Evolutionary conservation across 208 protist genomes (phyloP).

Genomic region (Wallacemonas sp.): DNA sequence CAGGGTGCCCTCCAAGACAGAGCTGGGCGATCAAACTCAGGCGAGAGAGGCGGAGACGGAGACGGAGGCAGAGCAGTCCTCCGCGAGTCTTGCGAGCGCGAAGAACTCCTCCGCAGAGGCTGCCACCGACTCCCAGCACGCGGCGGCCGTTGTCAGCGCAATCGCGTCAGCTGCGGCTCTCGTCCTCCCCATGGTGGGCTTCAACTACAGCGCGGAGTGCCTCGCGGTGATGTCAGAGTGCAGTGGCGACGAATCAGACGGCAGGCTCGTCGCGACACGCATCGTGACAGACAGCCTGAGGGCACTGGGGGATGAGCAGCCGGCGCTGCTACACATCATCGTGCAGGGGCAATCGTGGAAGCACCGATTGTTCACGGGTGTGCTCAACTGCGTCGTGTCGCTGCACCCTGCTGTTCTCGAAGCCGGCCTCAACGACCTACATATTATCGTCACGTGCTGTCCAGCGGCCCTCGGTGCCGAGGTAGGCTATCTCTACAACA

Average conservation of each 20-base stretch:
- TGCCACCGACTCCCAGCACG: neutral
- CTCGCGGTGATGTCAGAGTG: slow-evolving; percentile 55
- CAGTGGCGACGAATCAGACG: slow-evolving; percentile 73
- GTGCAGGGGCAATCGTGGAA: slow-evolving; percentile 41
- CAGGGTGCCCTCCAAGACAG: neutral
- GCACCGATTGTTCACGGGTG: slow-evolving; percentile 76
- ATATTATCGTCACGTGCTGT: slow-evolving; percentile 70
- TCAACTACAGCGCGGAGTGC: slow-evolving; percentile 71
- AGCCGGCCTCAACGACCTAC: slow-evolving; percentile 85
- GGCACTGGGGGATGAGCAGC: slow-evolving; percentile 25
- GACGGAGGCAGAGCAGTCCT: too few relatives aligned
- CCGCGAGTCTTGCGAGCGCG: too few relatives aligned
- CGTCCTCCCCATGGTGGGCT: slow-evolving; percentile 35
- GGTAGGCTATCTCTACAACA: slow-evolving; percentile 92
- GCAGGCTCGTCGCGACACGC: slow-evolving; percentile 62
- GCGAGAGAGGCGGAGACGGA: neutral
- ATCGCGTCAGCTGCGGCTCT: slow-evolving; percentile 31
- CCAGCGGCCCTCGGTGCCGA: slow-evolving; percentile 58
- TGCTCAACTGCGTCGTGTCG: slow-evolving; percentile 91
- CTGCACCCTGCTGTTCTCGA: slow-evolving; percentile 82
- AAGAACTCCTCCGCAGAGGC: too few relatives aligned
- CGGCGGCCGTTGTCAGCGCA: neutral
- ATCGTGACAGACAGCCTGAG: slow-evolving; percentile 63
- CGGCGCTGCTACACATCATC: slow-evolving; percentile 40
- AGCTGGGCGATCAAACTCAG: neutral